Base-by-base conservation (phyloP, 345 rosid species). In the Combretum micranthum region DNA sequence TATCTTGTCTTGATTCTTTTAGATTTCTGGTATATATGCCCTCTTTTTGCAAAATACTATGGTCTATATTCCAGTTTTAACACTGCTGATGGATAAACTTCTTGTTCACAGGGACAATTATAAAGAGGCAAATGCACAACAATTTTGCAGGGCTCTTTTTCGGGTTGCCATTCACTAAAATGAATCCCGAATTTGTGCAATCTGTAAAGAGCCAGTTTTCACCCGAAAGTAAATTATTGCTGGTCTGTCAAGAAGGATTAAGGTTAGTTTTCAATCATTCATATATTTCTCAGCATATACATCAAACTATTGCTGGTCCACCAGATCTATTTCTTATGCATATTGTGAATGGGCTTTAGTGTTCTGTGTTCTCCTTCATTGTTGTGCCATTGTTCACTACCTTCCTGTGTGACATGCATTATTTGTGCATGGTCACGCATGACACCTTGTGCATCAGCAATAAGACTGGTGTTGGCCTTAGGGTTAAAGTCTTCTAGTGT, bases 161-260 rank as follows among this genome's bases (percentile, higher is more conserved):
- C 52, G 98, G 98, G 48, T 63, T 92, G 70, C 81, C 86, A 16
- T 92, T 88, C 61, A 92, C 98, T 0, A 92, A 92, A 75, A 65
- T 44, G 12, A 88, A 92, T 64, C 89, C 95, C 42, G 81, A 86
- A 8, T 92, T 92, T 52, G 71, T 83, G 49, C 78, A 77, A 25
- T 63, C 87, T 0, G 80, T 88, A 22, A 74, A 64, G 74, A 73
- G 56, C 47, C 76, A 81, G 72, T 82, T 92, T 70, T 69, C 89
- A 16, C 79, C 84, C 13, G 82, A 88, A 42, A 83, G 84, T 53
- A 86, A 86, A 76, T 62, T 92, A 48, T 73, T 92, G 50, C 59
- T 92, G 56, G 98, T 92, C 55, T 92, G 98, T 56, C 96, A 92
- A 72, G 96, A 86, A 73, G 98, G 98, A 18, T 74, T 92, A 64